phyloP scores from a whole-genome alignment of 305 asterid genomes.

The Fraxinus sp. region DNA sequence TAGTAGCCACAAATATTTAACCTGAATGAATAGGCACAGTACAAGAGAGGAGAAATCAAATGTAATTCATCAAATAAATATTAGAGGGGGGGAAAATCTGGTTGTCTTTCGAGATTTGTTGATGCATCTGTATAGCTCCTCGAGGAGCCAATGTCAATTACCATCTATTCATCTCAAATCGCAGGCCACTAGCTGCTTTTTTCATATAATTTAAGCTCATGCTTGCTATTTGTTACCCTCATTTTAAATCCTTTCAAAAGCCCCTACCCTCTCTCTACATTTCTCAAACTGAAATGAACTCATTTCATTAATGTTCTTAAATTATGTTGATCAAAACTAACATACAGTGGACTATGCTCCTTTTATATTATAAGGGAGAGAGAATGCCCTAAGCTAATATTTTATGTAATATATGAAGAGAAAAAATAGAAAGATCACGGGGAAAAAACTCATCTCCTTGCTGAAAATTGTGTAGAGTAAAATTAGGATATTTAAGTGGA shows the following conservation, averaged over 20 bases:
- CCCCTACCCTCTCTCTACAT: neutral
- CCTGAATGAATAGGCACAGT: slow-evolving; percentile 45
- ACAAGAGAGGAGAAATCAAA: neutral
- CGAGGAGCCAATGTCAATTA: neutral
- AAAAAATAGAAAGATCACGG: neutral
- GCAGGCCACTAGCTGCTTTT: neutral
- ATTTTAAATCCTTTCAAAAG: neutral
- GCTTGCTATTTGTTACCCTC: neutral
- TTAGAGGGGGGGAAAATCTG: neutral
- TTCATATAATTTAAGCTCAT: neutral
- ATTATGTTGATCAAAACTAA: neutral
- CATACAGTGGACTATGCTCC: neutral
- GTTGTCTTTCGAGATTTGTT: neutral
- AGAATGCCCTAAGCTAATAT: neutral
- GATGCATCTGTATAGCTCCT: neutral
- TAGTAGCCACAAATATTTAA: slow-evolving; percentile 90
- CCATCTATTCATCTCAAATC: neutral
- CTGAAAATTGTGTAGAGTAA: neutral
- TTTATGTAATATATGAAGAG: neutral
- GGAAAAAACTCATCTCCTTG: neutral
- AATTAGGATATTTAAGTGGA: neutral
- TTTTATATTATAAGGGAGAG: neutral
- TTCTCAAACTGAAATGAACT: neutral
- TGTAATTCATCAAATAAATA: neutral
- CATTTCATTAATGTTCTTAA: neutral